A percentile compares a stretch with the other conserved stretches of the same genome.
These are phyloP conservation scores for Globisporangium paroecandrum DNA, from an alignment of 352 stramenopile genomes.

Conservation along the genomic window DNA sequence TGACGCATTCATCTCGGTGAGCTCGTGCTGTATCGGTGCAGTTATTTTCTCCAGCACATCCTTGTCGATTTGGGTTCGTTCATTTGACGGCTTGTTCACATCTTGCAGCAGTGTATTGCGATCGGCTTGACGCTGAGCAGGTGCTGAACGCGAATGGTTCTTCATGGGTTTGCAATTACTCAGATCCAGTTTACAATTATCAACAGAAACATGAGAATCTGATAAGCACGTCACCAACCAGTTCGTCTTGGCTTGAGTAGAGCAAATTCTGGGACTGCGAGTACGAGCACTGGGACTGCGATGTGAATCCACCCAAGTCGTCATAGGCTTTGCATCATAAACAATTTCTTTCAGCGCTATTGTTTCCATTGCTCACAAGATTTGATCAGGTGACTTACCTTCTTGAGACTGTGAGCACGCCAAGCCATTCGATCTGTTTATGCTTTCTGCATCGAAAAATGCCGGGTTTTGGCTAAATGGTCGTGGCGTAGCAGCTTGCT, in stretches of 20 bases:
- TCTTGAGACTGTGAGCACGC: constrained; percentile 19
- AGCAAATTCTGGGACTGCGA: constrained; percentile 19
- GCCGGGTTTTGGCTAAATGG: constrained; percentile 7
- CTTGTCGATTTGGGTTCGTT: constrained; percentile 10
- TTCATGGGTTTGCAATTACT: not conserved
- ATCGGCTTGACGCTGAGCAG: not conserved
- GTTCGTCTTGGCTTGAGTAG: constrained; percentile 20
- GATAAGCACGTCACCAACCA: not conserved
- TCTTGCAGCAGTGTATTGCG: not conserved
- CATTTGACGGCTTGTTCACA: not conserved
- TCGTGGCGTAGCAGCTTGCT: not conserved
- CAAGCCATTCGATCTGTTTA: not conserved
- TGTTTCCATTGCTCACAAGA: not conserved
- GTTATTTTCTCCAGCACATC: constrained; percentile 13
- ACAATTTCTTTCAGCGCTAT: not conserved
- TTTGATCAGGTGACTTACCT: not conserved
- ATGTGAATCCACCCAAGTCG: constrained; percentile 15
- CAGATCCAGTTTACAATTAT: not conserved
- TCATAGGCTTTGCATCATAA: constrained; percentile 10
- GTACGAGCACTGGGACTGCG: constrained; percentile 18
- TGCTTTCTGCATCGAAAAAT: constrained; percentile 10
- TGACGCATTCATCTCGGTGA: constrained; percentile 4
- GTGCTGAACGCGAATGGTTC: not conserved
- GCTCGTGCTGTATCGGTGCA: constrained; percentile 15
- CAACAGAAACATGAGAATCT: not conserved